phyloP scores from a whole-genome alignment of 106 monocot genomes.

The Dendrobium nobile region DNA sequence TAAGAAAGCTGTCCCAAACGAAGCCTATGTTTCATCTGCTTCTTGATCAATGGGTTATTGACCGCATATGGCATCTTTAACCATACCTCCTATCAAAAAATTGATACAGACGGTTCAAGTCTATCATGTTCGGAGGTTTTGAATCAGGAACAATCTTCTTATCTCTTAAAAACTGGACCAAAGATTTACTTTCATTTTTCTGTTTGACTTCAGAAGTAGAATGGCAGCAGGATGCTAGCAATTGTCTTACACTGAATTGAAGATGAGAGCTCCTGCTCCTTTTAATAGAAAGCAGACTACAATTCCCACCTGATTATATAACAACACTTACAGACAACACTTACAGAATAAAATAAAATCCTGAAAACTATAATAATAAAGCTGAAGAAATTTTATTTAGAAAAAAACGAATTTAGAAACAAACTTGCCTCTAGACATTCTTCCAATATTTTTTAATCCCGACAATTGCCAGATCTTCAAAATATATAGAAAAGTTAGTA shows the following conservation, averaged over 20 bases:
- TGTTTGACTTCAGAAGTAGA: constrained; percentile 13
- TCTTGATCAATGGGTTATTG: neutral
- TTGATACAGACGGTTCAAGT: constrained; percentile 63
- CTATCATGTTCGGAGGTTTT: constrained; percentile 62
- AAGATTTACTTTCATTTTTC: constrained; percentile 27
- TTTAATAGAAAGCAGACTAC: constrained; percentile 17
- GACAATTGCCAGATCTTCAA: constrained; percentile 3
- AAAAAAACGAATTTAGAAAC: neutral
- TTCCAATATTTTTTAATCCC: constrained; percentile 16
- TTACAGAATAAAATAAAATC: neutral
- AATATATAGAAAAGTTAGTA: neutral
- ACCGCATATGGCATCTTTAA: neutral
- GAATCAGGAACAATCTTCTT: constrained; percentile 72
- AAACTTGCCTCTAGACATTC: constrained; percentile 21
- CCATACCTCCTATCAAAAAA: constrained; percentile 70
- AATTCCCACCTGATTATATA: constrained; percentile 5
- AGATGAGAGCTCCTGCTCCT: neutral
- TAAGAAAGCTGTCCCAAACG: too few relatives aligned
- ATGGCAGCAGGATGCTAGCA: constrained; percentile 23
- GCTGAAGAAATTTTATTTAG: neutral
- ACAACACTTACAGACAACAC: constrained; percentile 3
- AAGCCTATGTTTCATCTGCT: neutral
- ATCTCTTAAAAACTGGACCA: constrained; percentile 44
- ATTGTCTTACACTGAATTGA: constrained; percentile 8
- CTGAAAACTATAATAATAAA: neutral